Evolutionary conservation across 176 grass and related monocot species (phyloP), one percentile per base, ranked within the genome.

Genomic region (Coix lacrymajobi): DNA sequence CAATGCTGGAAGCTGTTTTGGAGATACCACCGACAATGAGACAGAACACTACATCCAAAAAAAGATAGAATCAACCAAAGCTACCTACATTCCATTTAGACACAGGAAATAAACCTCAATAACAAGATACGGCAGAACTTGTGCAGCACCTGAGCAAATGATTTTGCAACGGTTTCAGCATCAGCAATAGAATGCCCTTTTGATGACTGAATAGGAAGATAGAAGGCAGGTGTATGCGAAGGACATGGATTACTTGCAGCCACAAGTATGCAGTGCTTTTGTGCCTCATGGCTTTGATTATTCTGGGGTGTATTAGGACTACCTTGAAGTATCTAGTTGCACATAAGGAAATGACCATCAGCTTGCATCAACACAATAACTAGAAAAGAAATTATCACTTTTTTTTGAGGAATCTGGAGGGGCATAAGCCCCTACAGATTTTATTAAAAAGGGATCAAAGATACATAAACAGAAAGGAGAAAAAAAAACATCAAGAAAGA

Each of bases 181-280:
- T 98, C 91, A 74, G 91, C 84, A 76, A 93, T 78, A 54, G 71
- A 82, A 30, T 63, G 82, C 71, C 88, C 87, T 66, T 62, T 95
- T 72, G 62, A 68, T 72, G 73, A 71, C 75, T 85, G 82, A 82
- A 69, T 36, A 83, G 79, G 64, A 83, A 87, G 87, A 29, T 77
- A 26, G 72, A 87, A 92, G 37, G 92, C 87, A 82, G 92, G 92
- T 41, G 91, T 95, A 61, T 89, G 87, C 60, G 88, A 81, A 58
- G 84, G 89, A 22, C 91, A 90, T 34, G 91, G 93, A 88, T 95
- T 95, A 84, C 87, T 98, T 45, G 96, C 96, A 88, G 91, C 85
- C 80, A 92, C 85, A 78, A 98, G 87, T 69, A 95, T 81, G 69
- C 96, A 98, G 79, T 98, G 96, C 71, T 95, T 98, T 54, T 93